Percentiles rank a stretch among this genome's conserved stretches.
phyloP scores from a whole-genome alignment of 1,139 yeast species.

The Candida sanyaensis region DNA sequence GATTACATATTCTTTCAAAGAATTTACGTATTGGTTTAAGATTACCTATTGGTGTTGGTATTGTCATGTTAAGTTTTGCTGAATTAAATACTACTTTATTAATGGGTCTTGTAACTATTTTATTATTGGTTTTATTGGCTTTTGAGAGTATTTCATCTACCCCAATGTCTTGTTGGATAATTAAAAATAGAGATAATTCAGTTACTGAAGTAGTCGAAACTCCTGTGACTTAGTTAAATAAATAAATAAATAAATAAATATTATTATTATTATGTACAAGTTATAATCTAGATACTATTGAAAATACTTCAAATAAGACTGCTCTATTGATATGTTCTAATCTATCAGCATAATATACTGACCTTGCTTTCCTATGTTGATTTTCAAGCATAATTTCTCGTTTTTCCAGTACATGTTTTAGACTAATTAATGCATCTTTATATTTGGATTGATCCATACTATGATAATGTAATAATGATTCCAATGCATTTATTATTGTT shows the following conservation, averaged over 20 bases:
- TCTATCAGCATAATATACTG: constrained; percentile 23
- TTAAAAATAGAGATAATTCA: neutral
- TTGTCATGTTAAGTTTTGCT: constrained; percentile 48
- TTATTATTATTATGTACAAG: no score
- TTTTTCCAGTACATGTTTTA: constrained; percentile 6
- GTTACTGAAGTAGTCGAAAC: no score
- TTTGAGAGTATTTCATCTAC: constrained; percentile 37
- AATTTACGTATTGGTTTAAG: constrained; percentile 44
- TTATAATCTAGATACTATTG: neutral
- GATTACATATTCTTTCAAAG: constrained; percentile 30
- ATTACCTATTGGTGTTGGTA: constrained; percentile 37
- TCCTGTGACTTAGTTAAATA: neutral
- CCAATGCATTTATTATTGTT: constrained; percentile 9
- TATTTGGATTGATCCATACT: neutral
- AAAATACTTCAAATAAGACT: constrained; percentile 20
- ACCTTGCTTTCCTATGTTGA: constrained; percentile 10
- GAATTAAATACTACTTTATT: constrained; percentile 42
- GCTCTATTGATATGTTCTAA: constrained; percentile 25
- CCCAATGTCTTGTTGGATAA: constrained; percentile 20
- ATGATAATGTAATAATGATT: constrained; percentile 6
- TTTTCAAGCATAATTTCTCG: constrained; percentile 6
- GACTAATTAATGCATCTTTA: neutral
- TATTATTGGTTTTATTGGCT: constrained; percentile 31
- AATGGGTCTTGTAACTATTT: constrained; percentile 43
- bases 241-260: no score